phyloP scores from a whole-genome alignment of 768 basidiomycete species.

The Galerina sulciceps region DNA sequence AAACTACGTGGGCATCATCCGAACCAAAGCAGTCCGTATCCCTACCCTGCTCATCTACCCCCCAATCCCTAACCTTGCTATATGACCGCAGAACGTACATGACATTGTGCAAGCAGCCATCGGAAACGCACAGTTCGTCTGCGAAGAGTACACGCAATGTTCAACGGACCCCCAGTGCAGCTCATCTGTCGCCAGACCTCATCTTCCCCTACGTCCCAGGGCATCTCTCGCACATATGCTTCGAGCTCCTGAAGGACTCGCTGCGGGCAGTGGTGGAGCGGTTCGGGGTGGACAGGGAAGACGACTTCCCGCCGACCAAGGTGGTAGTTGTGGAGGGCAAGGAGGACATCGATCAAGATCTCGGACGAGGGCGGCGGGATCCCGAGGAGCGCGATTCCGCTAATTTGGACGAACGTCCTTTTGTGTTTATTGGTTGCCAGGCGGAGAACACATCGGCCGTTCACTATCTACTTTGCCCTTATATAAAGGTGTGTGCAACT shows the following conservation, averaged over 20 bases:
- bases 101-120: constrained; percentile 99
- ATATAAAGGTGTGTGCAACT: constrained; percentile 4
- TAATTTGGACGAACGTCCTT: constrained; percentile 66
- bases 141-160: constrained; percentile 96
- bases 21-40: constrained; percentile 77
- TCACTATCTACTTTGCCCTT: background rate
- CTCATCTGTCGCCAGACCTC: constrained; percentile 88
- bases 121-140: constrained; percentile 93
- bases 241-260: too few relatives aligned
- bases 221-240: too few relatives aligned
- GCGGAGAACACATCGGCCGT: background rate
- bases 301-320: too few relatives aligned
- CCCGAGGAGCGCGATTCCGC: constrained; percentile 82
- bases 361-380: constrained; percentile 99
- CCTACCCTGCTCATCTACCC: background rate
- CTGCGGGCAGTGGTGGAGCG: too few relatives aligned
- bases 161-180: constrained; percentile 94
- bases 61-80: constrained; percentile 2
- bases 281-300: too few relatives aligned
- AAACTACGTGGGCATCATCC: constrained; percentile 97
- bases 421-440: constrained; percentile 7
- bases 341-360: too few relatives aligned
- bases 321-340: too few relatives aligned
- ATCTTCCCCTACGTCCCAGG: too few relatives aligned
- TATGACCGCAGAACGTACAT: constrained; percentile 81